Conservation (phyloP, 805 yeast species). For the Grigorovia transvaalensis region DNA sequence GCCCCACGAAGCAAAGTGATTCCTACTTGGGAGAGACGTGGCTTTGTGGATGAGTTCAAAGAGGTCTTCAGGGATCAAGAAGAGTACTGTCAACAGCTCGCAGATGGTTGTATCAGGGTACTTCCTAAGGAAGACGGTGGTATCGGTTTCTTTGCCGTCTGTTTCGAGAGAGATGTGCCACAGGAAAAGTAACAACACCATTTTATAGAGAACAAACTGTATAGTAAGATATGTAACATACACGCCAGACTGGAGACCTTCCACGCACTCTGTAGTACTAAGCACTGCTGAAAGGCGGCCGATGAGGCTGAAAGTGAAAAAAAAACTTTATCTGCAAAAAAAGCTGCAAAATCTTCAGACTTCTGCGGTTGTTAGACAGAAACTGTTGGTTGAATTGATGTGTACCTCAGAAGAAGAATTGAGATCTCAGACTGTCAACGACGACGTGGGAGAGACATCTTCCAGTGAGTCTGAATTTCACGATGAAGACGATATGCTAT, state of each 20-base stretch:
- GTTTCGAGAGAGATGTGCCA: slow-evolving; percentile 42
- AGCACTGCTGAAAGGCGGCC: too few relatives aligned
- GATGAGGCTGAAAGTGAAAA: too few relatives aligned
- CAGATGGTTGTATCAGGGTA: slow-evolving; percentile 81
- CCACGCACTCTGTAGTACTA: too few relatives aligned
- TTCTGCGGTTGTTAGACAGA: too few relatives aligned
- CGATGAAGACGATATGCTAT: slow-evolving; percentile 16
- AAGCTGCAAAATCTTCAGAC: too few relatives aligned
- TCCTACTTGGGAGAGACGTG: slow-evolving; percentile 83
- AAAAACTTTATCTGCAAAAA: too few relatives aligned
- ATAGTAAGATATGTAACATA: too few relatives aligned
- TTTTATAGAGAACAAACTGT: too few relatives aligned
- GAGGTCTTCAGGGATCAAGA: slow-evolving; percentile 37
- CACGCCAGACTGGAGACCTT: too few relatives aligned
- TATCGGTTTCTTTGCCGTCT: slow-evolving; percentile 96
- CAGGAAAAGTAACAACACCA: too few relatives aligned
- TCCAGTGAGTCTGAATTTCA: slow-evolving; percentile 4
- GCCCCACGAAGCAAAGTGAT: slow-evolving; percentile 50
- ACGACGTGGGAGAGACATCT: background rate
- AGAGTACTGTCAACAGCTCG: slow-evolving; percentile 42
- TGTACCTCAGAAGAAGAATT: background rate
- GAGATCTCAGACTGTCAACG: background rate
- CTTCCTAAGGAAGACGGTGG: slow-evolving; percentile 89
- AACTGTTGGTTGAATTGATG: background rate
- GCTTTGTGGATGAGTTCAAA: slow-evolving; percentile 57